Base-by-base conservation (phyloP, 192 early-diverging fungal species). In the Backusella tarrabulga region DNA sequence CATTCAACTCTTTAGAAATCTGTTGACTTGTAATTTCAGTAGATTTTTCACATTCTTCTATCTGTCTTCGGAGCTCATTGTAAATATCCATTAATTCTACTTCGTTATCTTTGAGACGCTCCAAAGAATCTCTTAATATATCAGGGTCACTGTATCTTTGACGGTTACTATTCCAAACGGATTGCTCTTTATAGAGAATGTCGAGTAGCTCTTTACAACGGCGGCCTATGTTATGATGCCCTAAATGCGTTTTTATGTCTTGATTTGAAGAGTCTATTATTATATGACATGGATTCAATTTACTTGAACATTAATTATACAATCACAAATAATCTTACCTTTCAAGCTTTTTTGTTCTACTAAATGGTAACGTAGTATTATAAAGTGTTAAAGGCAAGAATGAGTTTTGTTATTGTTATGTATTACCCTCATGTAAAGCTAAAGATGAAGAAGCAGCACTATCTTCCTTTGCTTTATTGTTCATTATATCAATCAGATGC, bases 151-250 rank as follows among this genome's bases (percentile, higher is more conserved):
- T 63, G 4, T 23, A 63, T 29, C 4, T 23, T 1, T 50, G 46
- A 14, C 56, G 56, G 23, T 63, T 63, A 63, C 56, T 26, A 29
- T 63, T 63, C 56, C 56, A 63, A 29, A 63, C 56, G 1, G 56
- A 63, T 63, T 63, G 56, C n/a, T 63, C 56, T 63, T 63, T 63
- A 63, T 63, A 63, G 14, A 63, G 56, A 63, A 63, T 63, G 11
- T 29, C 23, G 7, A 63, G 21, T 63, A 63, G 26, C 26, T 63
- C 56, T 63, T 63, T 63, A 29, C 56, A 63, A 8, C 23, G 56
- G 23, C 56, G 56, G 9, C 56, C 56, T 63, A 29, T 63, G 23
- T 63, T 63, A 14, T 63, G 56, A 4, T 63, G 56, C 56, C 56
- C 56, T 14, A 63, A 63, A 29, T 63, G 56, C 11, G 56, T 63